Evolutionary conservation across 208 protist species (phyloP).

Genomic region (Lotmaria passim): DNA sequence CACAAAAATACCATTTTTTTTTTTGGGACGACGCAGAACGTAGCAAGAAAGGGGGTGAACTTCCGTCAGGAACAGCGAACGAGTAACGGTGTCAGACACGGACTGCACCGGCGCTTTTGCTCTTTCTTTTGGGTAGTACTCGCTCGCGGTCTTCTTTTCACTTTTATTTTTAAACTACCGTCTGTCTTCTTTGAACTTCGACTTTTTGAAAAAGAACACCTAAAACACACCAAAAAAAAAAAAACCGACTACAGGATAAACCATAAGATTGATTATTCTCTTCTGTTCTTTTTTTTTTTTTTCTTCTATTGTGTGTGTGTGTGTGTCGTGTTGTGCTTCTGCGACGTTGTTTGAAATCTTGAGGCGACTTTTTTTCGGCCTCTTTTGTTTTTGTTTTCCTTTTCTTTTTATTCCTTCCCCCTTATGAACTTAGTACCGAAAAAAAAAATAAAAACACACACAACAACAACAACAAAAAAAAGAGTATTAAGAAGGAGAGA

Average conservation of each 20-base stretch:
- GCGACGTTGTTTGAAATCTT: too few relatives aligned
- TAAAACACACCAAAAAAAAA: too few relatives aligned
- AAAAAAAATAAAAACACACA: slow-evolving; percentile 2
- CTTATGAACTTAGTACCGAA: slow-evolving; percentile 14
- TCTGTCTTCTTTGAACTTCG: too few relatives aligned
- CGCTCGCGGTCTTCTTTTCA: too few relatives aligned
- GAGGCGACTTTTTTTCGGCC: not conserved
- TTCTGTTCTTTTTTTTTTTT: not conserved
- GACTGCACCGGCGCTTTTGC: not conserved
- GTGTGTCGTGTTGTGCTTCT: too few relatives aligned
- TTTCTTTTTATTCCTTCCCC: not conserved
- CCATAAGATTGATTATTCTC: too few relatives aligned
- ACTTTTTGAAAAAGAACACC: too few relatives aligned
- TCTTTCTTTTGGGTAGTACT: not conserved
- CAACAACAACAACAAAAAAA: slow-evolving; percentile 13
- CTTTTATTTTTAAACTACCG: not conserved
- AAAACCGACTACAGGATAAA: too few relatives aligned
- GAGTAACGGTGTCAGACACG: not conserved
- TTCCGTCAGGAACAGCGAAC: too few relatives aligned
- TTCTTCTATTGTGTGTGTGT: not conserved
- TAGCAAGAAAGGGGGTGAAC: too few relatives aligned
- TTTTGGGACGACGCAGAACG: too few relatives aligned
- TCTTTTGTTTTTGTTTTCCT: not conserved
- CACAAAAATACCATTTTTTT: too few relatives aligned
- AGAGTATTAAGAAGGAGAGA: not conserved